A percentile compares a stretch with the other conserved stretches of the same genome.
Conservation (phyloP, 1,139 yeast species). For the Kazachstania sp. region DNA sequence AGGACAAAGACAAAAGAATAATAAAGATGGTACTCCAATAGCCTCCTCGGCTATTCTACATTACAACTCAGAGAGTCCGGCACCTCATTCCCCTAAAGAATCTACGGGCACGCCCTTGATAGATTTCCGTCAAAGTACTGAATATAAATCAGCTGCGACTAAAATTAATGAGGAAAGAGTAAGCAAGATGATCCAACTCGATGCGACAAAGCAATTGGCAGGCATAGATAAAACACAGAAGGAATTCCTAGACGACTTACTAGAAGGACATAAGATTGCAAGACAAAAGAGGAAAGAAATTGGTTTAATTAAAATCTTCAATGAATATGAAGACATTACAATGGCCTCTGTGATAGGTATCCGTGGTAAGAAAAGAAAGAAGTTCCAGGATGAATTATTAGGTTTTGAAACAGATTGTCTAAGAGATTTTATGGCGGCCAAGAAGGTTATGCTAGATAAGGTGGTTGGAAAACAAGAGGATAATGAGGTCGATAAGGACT, state of each 20-base stretch:
- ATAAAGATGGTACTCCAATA: background rate
- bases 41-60: background rate
- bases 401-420: slow-evolving; percentile 31
- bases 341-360: slow-evolving; percentile 31
- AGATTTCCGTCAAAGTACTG: background rate
- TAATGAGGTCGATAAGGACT: slow-evolving; percentile 4
- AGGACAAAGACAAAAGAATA: background rate
- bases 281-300: slow-evolving; percentile 23
- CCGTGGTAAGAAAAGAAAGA: slow-evolving; percentile 31
- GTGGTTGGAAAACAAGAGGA: slow-evolving; percentile 2
- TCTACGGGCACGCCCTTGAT: background rate
- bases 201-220: slow-evolving; percentile 8
- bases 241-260: slow-evolving; percentile 16
- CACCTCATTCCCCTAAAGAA: background rate
- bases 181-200: slow-evolving; percentile 12
- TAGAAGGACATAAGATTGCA: slow-evolving; percentile 16
- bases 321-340: slow-evolving; percentile 30
- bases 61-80: background rate
- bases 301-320: slow-evolving; percentile 27
- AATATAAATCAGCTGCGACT: background rate
- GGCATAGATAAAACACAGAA: slow-evolving; percentile 13
- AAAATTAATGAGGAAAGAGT: slow-evolving; percentile 8
- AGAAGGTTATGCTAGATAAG: slow-evolving; percentile 14
- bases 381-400: slow-evolving; percentile 25
- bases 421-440: slow-evolving; percentile 19